phyloP scores from a whole-genome alignment of 1,284 basidiomycete species.

The Cutaneotrichosporon cavernicola region DNA sequence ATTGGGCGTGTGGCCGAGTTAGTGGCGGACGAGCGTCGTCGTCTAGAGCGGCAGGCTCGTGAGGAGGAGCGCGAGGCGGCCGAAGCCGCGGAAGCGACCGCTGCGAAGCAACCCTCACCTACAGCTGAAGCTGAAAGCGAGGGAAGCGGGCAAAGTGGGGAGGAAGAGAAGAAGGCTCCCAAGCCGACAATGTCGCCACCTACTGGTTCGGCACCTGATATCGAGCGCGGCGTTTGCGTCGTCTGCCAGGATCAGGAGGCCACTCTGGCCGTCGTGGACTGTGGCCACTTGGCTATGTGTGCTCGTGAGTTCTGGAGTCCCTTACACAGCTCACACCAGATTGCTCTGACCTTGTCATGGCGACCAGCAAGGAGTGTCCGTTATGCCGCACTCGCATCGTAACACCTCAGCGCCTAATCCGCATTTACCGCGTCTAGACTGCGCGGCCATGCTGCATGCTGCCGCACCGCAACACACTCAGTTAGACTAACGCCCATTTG shows the following conservation, averaged over 20 bases:
- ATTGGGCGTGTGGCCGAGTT: conserved; percentile 66
- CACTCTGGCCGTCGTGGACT: conserved; percentile 86
- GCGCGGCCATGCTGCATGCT: not conserved
- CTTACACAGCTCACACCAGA: conserved; percentile 29
- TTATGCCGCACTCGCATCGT: conserved; percentile 81
- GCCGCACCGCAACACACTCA: too few relatives aligned
- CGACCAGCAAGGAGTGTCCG: conserved; percentile 75
- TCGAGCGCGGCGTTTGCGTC: conserved; percentile 76
- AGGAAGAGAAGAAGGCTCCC: not conserved
- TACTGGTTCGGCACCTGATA: conserved; percentile 47
- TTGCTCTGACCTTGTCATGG: conserved; percentile 82
- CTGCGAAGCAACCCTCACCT: not conserved
- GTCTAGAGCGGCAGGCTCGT: conserved; percentile 49
- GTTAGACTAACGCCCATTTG: not conserved
- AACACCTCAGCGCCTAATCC: conserved; percentile 62
- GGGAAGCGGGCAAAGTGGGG: not conserved
- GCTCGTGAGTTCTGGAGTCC: conserved; percentile 47
- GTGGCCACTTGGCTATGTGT: conserved; percentile 83
- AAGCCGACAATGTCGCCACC: conserved; percentile 27
- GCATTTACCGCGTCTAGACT: conserved; percentile 59
- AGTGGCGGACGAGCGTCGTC: conserved; percentile 63
- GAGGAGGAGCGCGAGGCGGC: conserved; percentile 48
- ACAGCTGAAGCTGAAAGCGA: conserved; percentile 21
- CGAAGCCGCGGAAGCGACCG: conserved; percentile 5
- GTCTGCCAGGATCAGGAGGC: conserved; percentile 89